These are phyloP conservation scores for Globisporangium acanthophoron DNA, from an alignment of 352 stramenopile genomes.

Conservation along the genomic window DNA sequence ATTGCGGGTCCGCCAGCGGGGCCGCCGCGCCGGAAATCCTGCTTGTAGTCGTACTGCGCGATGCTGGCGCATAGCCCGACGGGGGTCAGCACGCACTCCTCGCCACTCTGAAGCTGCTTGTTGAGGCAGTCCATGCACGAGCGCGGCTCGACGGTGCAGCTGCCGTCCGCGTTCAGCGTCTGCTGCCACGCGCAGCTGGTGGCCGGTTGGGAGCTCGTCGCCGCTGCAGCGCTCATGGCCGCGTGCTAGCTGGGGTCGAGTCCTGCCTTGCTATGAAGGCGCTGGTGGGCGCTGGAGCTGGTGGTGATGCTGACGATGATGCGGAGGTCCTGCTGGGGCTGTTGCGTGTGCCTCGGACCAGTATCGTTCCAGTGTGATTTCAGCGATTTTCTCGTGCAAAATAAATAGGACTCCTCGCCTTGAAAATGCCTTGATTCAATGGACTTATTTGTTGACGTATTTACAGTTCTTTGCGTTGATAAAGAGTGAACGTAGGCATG, in stretches of 20 bases:
- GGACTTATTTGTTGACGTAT: too few species aligned
- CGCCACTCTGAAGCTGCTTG: conserved; percentile 17
- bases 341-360: conserved; percentile 1
- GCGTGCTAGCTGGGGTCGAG: not conserved
- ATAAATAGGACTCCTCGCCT: too few species aligned
- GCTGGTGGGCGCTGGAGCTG: not conserved
- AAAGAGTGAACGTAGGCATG: too few species aligned
- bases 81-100: conserved; percentile 48
- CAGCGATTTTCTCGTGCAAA: not conserved
- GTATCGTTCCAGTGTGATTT: too few species aligned
- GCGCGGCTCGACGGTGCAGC: conserved; percentile 40
- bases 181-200: conserved; percentile 44
- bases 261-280: too few species aligned
- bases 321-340: not conserved
- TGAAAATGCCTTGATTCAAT: too few species aligned
- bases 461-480: too few species aligned
- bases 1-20: conserved; percentile 19
- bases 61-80: conserved; percentile 35
- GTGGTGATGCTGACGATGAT: not conserved
- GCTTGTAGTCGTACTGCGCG: conserved; percentile 32
- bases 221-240: not conserved
- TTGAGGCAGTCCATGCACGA: conserved; percentile 64
- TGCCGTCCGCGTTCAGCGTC: conserved; percentile 15
- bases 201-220: too few species aligned
- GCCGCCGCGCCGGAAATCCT: conserved; percentile 43